These are phyloP conservation scores for Picea glauca DNA, from an alignment of 75 land plant species.

Conservation along the genomic window DNA sequence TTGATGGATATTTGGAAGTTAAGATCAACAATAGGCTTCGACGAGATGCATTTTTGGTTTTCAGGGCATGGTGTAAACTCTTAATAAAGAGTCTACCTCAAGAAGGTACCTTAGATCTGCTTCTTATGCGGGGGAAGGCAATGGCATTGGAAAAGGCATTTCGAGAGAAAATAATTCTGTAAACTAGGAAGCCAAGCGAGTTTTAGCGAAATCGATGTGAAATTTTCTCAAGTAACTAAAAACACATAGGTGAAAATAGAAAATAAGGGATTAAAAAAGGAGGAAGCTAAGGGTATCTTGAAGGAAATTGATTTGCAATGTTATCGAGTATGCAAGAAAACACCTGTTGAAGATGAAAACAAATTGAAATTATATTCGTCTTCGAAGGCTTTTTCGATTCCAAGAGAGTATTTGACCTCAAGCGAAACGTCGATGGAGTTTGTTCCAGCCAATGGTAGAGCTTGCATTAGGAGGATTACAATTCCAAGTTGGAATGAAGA, in stretches of 20 bases:
- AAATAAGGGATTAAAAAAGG: too few relatives aligned
- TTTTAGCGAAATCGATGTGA: too few relatives aligned
- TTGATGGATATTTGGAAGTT: slow-evolving; percentile 88
- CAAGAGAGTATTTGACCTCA: background rate
- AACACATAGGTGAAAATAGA: too few relatives aligned
- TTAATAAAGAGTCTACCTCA: slow-evolving; percentile 30
- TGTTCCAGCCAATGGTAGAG: background rate
- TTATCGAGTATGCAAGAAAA: background rate
- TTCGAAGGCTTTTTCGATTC: background rate
- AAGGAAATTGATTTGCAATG: background rate
- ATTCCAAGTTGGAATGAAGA: background rate
- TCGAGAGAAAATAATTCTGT: too few relatives aligned
- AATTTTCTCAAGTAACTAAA: too few relatives aligned
- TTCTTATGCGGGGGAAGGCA: too few relatives aligned
- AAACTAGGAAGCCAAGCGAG: too few relatives aligned
- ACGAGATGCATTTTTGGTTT: slow-evolving; percentile 93
- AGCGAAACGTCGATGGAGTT: background rate
- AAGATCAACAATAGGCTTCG: slow-evolving; percentile 95
- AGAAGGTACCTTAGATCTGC: too few relatives aligned
- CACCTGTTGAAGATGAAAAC: slow-evolving; percentile 1
- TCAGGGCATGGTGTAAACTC: slow-evolving; percentile 89
- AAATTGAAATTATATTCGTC: background rate
- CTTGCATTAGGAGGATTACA: background rate
- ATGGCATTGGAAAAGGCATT: too few relatives aligned
- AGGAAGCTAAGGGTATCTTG: background rate